Evolutionary conservation across 2,329 filamentous ascomycete genomes (phyloP).

Genomic region (Neofusicoccum sp.): DNA sequence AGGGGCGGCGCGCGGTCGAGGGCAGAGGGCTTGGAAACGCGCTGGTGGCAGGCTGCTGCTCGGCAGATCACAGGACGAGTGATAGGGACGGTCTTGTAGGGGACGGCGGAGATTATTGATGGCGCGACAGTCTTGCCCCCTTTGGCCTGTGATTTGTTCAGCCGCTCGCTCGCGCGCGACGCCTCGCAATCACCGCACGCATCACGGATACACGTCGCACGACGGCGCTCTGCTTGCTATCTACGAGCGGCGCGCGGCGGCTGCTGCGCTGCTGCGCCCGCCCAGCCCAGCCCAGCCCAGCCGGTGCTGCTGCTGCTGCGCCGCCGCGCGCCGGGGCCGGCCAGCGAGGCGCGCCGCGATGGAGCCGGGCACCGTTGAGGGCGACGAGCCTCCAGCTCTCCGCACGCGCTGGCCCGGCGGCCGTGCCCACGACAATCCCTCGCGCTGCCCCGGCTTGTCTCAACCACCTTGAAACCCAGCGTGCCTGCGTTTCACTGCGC

Average conservation of each 20-base stretch:
- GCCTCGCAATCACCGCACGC: conserved; percentile 15
- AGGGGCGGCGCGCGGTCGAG: conserved; percentile 6
- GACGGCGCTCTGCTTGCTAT: conserved; percentile 2
- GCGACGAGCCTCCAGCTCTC: not conserved
- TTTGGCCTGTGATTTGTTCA: conserved; percentile 14
- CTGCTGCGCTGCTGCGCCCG: not conserved
- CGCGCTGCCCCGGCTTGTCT: conserved; percentile 1
- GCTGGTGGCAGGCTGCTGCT: conserved; percentile 13
- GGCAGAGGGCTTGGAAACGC: conserved; percentile 5
- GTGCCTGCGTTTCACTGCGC: too few species aligned
- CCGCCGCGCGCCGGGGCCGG: not conserved
- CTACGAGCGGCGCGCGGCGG: not conserved
- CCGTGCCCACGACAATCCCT: conserved; percentile 9
- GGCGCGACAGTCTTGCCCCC: conserved; percentile 17
- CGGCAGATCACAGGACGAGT: conserved; percentile 6
- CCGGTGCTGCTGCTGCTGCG: not conserved
- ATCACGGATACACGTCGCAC: conserved; percentile 6
- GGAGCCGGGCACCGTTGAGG: not conserved
- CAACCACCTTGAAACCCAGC: conserved; percentile 6
- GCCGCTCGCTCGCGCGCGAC: conserved; percentile 1
- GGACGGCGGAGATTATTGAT: conserved; percentile 17
- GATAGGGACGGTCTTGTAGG: conserved; percentile 15
- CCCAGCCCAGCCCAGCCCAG: not conserved
- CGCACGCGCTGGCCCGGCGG: not conserved
- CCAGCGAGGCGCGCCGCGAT: not conserved